Conservation (phyloP, 768 basidiomycete species). For the Pilatotrama ljubarskyi region DNA sequence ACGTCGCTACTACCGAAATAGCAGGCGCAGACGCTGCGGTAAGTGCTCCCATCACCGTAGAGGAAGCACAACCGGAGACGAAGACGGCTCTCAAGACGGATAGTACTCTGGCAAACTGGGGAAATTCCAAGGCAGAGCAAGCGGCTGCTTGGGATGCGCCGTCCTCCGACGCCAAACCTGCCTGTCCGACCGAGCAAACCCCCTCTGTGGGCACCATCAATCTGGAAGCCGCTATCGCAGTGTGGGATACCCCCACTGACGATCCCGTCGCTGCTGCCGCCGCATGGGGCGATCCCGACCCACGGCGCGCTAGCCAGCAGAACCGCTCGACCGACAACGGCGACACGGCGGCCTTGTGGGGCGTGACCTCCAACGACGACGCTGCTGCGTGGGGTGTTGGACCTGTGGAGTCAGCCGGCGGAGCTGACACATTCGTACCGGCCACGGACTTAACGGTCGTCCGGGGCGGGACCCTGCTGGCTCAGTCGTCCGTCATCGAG, state of each 20-base stretch:
- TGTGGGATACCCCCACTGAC: not conserved
- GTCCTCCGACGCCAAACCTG: not conserved
- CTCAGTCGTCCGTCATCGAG: slow-evolving; percentile 37
- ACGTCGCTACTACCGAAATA: not conserved
- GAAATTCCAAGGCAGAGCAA: not conserved
- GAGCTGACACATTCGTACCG: not conserved
- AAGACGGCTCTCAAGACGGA: not conserved
- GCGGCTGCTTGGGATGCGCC: not conserved
- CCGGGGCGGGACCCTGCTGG: slow-evolving; percentile 31
- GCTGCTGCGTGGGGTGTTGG: not conserved
- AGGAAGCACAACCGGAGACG: not conserved
- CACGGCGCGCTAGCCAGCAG: not conserved
- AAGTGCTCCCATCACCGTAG: not conserved
- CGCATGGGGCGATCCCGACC: not conserved
- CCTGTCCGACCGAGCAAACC: slow-evolving; percentile 1
- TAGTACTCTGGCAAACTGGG: not conserved
- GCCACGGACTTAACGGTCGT: slow-evolving; percentile 25
- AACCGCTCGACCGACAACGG: not conserved
- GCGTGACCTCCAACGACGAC: not conserved
- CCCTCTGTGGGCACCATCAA: not conserved
- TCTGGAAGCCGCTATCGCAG: not conserved
- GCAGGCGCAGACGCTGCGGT: not conserved
- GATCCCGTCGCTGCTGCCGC: not conserved
- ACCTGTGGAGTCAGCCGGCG: not conserved
- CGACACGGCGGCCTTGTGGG: not conserved